Evolutionary conservation across 2,329 filamentous ascomycete species (phyloP).

Genomic region (Stagonosporopsis chrysanthemi): DNA sequence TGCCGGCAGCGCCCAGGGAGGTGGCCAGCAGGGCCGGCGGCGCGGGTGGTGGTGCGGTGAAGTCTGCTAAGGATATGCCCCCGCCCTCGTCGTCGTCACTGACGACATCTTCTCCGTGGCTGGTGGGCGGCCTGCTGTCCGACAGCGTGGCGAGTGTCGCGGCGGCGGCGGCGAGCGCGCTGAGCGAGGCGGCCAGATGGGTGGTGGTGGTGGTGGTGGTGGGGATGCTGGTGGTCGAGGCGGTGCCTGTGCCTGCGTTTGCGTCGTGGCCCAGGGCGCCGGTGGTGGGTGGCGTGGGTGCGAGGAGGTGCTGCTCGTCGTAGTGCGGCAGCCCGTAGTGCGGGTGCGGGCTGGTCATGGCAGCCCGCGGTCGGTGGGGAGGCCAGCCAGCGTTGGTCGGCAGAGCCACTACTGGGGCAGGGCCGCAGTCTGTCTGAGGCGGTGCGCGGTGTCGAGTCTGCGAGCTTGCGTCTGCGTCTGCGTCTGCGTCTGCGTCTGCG

Average conservation of each 20-base stretch:
- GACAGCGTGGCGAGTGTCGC: constrained; percentile 40
- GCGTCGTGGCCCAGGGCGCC: constrained; percentile 19
- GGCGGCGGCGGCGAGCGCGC: constrained; percentile 30
- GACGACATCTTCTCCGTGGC: constrained; percentile 31
- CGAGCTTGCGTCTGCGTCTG: background rate
- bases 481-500: background rate
- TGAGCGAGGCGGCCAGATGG: no score
- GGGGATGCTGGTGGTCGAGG: background rate
- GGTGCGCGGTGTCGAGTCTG: background rate
- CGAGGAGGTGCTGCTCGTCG: constrained; percentile 13
- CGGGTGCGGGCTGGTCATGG: constrained; percentile 41
- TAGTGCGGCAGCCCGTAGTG: constrained; percentile 17
- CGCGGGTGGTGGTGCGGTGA: constrained; percentile 12
- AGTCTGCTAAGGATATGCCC: constrained; percentile 38
- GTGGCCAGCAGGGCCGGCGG: constrained; percentile 9
- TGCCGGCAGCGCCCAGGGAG: constrained; percentile 7
- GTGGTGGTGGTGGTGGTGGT: no score
- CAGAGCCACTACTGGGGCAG: constrained; percentile 4
- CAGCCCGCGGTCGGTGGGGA: constrained; percentile 15
- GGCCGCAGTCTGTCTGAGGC: background rate
- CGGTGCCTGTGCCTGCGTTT: constrained; percentile 1
- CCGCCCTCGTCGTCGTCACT: constrained; percentile 31
- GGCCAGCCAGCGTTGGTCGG: constrained; percentile 9
- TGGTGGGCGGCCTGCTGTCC: constrained; percentile 39
- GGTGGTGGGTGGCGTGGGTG: constrained; percentile 22